These are phyloP conservation scores for Capsella bursapastoris DNA, from an alignment of 345 rosid genomes.

Conservation along the genomic window DNA sequence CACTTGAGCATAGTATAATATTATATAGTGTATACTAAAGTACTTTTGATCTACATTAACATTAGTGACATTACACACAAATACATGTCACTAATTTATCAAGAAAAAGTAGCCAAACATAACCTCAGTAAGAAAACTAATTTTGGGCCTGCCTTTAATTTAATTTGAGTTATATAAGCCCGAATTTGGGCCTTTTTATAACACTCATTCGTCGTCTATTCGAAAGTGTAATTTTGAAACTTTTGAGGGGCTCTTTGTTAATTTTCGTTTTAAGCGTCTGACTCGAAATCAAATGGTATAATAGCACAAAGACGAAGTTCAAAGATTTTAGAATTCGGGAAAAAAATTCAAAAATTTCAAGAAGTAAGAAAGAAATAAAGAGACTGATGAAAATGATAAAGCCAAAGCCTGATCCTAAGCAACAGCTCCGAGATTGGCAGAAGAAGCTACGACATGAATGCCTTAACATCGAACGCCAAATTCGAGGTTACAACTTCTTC, in stretches of 20 bases:
- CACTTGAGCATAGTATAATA: too few relatives aligned
- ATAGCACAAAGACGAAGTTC: background rate
- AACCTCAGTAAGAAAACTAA: background rate
- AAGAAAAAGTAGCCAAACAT: too few relatives aligned
- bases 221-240: background rate
- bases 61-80: too few relatives aligned
- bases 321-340: background rate
- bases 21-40: too few relatives aligned
- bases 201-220: background rate
- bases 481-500: constrained; percentile 53
- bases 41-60: too few relatives aligned
- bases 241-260: background rate
- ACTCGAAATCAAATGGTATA: background rate
- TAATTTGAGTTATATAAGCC: background rate
- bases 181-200: background rate
- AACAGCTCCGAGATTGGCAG: constrained; percentile 79
- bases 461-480: constrained; percentile 88
- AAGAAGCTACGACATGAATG: constrained; percentile 79
- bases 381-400: constrained; percentile 72
- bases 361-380: constrained; percentile 51
- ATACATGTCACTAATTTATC: too few relatives aligned
- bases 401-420: constrained; percentile 77
- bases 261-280: background rate
- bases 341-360: background rate
- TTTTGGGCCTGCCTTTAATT: background rate